Conservation (phyloP, 441 rosid species). For the Dalechampia spathulata region DNA sequence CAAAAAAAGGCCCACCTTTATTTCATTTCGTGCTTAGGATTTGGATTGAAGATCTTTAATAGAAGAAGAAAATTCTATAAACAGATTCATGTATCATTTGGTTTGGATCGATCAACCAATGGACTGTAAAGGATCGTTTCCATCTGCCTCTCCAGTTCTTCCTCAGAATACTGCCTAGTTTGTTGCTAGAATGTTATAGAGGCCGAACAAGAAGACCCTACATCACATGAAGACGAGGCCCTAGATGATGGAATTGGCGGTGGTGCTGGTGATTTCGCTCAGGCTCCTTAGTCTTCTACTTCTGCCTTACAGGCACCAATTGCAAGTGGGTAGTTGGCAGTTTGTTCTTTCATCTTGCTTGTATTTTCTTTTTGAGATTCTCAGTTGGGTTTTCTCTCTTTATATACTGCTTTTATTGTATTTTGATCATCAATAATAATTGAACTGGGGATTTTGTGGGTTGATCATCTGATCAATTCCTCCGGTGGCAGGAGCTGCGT, state of each 20-base stretch:
- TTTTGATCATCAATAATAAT: background rate
- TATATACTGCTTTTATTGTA: background rate
- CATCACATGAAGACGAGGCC: constrained; percentile 96
- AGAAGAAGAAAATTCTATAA: no score
- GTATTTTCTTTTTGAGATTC: background rate
- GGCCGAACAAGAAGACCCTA: constrained; percentile 86
- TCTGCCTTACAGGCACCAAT: constrained; percentile 7
- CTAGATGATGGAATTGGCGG: constrained; percentile 19
- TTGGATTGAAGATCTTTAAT: no score
- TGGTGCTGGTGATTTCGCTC: constrained; percentile 25
- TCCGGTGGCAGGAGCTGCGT: no score
- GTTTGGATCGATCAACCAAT: no score
- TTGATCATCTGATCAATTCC: no score
- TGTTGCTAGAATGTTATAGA: constrained; percentile 67
- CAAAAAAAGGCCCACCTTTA: no score
- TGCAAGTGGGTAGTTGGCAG: constrained; percentile 10
- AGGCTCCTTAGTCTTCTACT: constrained; percentile 39
- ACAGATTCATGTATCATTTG: no score
- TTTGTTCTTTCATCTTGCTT: background rate
- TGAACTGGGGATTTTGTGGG: no score
- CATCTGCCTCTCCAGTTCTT: no score
- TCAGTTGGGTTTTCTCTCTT: background rate
- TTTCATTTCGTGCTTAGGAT: no score
- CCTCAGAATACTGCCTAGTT: no score
- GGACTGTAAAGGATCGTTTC: no score